These are phyloP conservation scores for Myxozyma mucilagina DNA, from an alignment of 805 yeast species.

Conservation along the genomic window DNA sequence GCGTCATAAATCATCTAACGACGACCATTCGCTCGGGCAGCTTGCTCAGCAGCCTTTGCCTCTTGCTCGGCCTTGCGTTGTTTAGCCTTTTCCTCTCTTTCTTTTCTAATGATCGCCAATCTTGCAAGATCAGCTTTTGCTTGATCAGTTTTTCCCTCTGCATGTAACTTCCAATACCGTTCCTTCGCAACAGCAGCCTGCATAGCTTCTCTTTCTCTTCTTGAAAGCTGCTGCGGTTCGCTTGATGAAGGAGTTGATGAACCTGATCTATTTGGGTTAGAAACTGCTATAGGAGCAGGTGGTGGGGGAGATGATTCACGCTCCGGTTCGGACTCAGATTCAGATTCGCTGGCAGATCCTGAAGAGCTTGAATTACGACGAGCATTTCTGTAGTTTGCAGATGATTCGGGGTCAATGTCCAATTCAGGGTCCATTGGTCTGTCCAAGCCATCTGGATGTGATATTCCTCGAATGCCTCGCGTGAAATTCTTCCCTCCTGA, in stretches of 20 bases:
- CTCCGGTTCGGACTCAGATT: neutral
- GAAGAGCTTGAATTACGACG: neutral
- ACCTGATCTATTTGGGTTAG: slow-evolving; percentile 22
- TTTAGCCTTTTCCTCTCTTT: slow-evolving; percentile 29
- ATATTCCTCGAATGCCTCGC: slow-evolving; percentile 14
- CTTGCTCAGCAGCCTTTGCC: slow-evolving; percentile 25
- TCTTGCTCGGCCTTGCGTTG: slow-evolving; percentile 29
- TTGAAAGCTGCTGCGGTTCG: slow-evolving; percentile 21
- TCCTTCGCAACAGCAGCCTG: slow-evolving; percentile 32
- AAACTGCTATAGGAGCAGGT: slow-evolving; percentile 25
- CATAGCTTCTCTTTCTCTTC: slow-evolving; percentile 31
- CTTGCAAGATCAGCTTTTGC: slow-evolving; percentile 60
- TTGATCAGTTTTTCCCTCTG: slow-evolving; percentile 49
- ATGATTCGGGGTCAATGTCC: neutral
- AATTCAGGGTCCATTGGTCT: slow-evolving; percentile 12
- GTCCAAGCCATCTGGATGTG: slow-evolving; percentile 5
- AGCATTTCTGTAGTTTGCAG: neutral
- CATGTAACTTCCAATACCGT: slow-evolving; percentile 31
- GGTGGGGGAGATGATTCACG: slow-evolving; percentile 25
- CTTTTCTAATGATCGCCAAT: slow-evolving; percentile 45
- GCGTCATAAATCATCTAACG: neutral
- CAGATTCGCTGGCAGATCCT: slow-evolving; percentile 11
- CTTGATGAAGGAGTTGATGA: neutral
- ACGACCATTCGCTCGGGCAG: slow-evolving; percentile 1
- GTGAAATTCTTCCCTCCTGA: slow-evolving; percentile 31